These are phyloP conservation scores for Saccharomycopsis crataegensis DNA, from an alignment of 1,139 yeast genomes.

Conservation along the genomic window DNA sequence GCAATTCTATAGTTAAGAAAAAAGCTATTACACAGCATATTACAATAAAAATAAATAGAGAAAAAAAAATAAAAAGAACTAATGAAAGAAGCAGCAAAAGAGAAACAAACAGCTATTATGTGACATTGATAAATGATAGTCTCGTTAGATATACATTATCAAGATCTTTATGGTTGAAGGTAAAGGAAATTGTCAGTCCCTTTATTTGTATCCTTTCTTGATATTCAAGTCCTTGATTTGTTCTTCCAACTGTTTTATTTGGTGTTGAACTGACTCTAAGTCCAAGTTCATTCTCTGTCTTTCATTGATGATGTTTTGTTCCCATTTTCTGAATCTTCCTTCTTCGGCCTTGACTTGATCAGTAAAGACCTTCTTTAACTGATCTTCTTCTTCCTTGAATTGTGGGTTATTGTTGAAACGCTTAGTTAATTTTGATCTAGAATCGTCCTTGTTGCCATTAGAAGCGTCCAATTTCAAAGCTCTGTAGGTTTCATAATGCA, in stretches of 20 bases:
- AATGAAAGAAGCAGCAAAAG: too few species aligned
- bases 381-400: conserved; percentile 93
- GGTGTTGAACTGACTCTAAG: conserved; percentile 77
- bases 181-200: too few species aligned
- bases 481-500: conserved; percentile 88
- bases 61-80: too few species aligned
- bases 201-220: conserved; percentile 28
- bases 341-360: conserved; percentile 97
- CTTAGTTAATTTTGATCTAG: conserved; percentile 30
- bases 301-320: conserved; percentile 88
- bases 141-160: too few species aligned
- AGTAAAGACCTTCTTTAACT: conserved; percentile 90
- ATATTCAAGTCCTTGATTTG: conserved; percentile 64
- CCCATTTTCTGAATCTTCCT: conserved; percentile 97
- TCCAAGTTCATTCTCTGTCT: conserved; percentile 92
- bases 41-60: too few species aligned
- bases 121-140: too few species aligned
- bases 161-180: too few species aligned
- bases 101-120: too few species aligned
- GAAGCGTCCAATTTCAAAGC: conserved; percentile 63
- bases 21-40: too few species aligned
- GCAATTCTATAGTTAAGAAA: too few species aligned
- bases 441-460: conserved; percentile 25
- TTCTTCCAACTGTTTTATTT: conserved; percentile 64
- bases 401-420: conserved; percentile 67